phyloP scores from a whole-genome alignment of 306 rosid species.

The Cicer judaicum region DNA sequence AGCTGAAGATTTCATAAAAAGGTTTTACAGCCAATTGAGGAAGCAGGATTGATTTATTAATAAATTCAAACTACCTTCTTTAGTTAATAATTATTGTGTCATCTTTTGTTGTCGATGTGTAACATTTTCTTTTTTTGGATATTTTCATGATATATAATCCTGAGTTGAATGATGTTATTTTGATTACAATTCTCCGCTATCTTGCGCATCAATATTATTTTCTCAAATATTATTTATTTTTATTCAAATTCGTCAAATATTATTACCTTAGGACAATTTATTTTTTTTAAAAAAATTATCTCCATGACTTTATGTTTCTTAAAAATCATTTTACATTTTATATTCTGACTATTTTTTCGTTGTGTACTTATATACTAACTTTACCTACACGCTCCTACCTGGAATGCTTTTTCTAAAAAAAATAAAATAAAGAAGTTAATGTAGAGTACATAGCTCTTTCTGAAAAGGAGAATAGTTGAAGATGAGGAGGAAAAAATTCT shows the following conservation, averaged over 20 bases:
- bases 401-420: no score
- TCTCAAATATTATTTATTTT: no score
- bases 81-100: not conserved
- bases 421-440: not conserved
- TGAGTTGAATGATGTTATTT: not conserved
- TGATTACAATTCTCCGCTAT: no score
- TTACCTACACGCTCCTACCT: no score
- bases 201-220: no score
- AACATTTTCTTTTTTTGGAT: constrained; percentile 12
- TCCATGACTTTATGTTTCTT: no score
- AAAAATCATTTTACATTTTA: no score
- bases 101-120: not conserved
- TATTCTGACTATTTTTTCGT: no score
- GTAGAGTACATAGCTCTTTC: not conserved
- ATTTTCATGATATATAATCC: constrained; percentile 13
- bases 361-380: no score
- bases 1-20: constrained; percentile 81
- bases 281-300: no score
- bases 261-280: no score
- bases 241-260: no score
- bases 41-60: constrained; percentile 47
- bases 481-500: not conserved
- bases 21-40: constrained; percentile 71
- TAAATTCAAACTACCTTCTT: constrained; percentile 1
- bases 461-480: constrained; percentile 31